Evolutionary conservation across 2,329 filamentous ascomycete genomes (phyloP).

Genomic region (Trichoderma afroharzianum): DNA sequence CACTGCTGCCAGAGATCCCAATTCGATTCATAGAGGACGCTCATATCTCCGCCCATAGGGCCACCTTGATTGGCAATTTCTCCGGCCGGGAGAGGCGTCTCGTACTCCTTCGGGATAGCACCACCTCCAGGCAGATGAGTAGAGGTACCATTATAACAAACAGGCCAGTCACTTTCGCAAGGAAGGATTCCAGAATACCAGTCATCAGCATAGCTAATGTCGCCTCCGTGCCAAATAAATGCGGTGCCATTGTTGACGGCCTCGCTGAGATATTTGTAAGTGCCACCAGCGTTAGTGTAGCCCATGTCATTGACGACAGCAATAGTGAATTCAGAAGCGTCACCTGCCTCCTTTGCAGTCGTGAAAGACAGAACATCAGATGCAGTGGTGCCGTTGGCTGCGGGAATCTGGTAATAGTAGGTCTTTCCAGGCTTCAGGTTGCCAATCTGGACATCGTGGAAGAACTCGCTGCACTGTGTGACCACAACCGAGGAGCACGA

Average conservation of each 20-base stretch:
- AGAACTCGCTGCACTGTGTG: conserved; percentile 11
- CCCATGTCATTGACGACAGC: conserved; percentile 5
- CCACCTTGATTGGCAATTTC: conserved; percentile 6
- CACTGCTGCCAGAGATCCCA: conserved; percentile 11
- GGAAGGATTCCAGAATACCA: not conserved
- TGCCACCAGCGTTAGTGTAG: conserved; percentile 1
- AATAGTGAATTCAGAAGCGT: not conserved
- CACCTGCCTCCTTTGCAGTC: not conserved
- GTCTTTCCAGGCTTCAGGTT: not conserved
- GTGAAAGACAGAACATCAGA: conserved; percentile 1
- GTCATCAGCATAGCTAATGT: conserved; percentile 6
- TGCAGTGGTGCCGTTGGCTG: conserved; percentile 4
- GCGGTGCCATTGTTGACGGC: not conserved
- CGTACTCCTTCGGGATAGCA: not conserved
- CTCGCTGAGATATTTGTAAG: conserved; percentile 3
- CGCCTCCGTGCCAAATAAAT: conserved; percentile 6
- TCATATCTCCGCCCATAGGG: conserved; percentile 1
- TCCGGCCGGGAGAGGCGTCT: not conserved
- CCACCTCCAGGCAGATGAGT: not conserved
- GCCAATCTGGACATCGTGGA: conserved; percentile 2
- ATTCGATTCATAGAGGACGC: not conserved
- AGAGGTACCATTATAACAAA: not conserved
- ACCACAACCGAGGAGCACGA: not conserved
- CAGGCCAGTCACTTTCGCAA: conserved; percentile 4
- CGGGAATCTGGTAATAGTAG: conserved; percentile 6